Percentiles rank a stretch among this genome's conserved stretches.
phyloP scores from a whole-genome alignment of 345 rosid species.

The Leavenworthia alabamica region DNA sequence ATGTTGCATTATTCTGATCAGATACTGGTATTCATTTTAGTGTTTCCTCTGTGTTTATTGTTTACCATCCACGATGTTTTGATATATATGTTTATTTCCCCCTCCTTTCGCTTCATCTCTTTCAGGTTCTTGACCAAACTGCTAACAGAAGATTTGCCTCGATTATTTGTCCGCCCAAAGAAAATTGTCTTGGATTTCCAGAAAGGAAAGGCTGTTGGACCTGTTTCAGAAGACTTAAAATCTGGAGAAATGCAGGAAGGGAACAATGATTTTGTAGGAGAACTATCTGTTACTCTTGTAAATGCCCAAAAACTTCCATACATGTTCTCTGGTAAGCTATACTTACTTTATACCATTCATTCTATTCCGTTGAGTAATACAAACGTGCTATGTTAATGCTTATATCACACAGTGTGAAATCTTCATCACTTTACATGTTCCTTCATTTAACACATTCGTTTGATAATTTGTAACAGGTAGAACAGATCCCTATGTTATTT shows the following conservation, averaged over 20 bases:
- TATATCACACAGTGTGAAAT: neutral
- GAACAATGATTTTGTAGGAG: conserved; percentile 86
- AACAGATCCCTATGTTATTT: conserved; percentile 94
- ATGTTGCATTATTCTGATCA: neutral
- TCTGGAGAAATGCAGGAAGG: conserved; percentile 86
- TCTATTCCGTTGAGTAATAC: neutral
- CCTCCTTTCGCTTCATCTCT: no score
- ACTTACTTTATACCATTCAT: neutral
- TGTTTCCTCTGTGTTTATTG: neutral
- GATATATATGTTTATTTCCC: conserved; percentile 5
- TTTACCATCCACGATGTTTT: neutral
- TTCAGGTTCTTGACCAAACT: conserved; percentile 88
- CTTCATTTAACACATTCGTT: conserved; percentile 9
- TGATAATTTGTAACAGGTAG: conserved; percentile 49
- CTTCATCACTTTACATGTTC: conserved; percentile 1
- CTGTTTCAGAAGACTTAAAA: conserved; percentile 54
- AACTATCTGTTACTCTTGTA: conserved; percentile 88
- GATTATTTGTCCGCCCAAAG: conserved; percentile 89
- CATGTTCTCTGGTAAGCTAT: conserved; percentile 55
- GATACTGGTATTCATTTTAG: neutral
- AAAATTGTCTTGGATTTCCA: conserved; percentile 97
- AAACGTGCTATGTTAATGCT: neutral
- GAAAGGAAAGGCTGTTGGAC: conserved; percentile 92
- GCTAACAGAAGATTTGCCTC: conserved; percentile 91
- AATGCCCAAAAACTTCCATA: conserved; percentile 86